Base-by-base conservation (phyloP, 345 rosid species). In the Aegle marmelos region DNA sequence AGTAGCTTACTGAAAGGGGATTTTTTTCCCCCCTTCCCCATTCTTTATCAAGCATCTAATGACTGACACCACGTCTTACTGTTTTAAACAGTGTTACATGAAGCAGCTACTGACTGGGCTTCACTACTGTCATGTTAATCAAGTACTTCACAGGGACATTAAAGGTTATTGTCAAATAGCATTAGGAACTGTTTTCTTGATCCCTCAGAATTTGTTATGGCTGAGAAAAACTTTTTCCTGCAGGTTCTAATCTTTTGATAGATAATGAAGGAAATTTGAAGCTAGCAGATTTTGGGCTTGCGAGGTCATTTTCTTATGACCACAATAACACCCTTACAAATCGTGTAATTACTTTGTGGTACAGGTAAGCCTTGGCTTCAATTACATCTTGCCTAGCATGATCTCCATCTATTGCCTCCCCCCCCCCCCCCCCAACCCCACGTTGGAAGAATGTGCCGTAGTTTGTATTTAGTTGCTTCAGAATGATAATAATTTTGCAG, bases 261-360 rank as follows among this genome's bases (percentile, higher is more conserved):
- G 97, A 92, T 89, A 92, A 95, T 53, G 90, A 93, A 88, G 97
- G 99, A 67, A 95, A 93, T 77, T 83, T 95, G 76, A 95, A 95
- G 89, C 93, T 95, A 75, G 99, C 97, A 7, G 99, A 93, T 89
- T 95, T 95, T 88, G 98, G 99, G 72, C 97, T 92, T 76, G 99
- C 99, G 36, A 86, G 99, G 16, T 90, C 96, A 19, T 92, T 86
- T 85, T 92, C 98, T 41, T 84, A 81, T 84, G 98, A 95, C 76
- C 93, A 89, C 75, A 79, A 82, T 81, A 94, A 88, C 78, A 91
- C 91, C 65, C 94, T 95, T 41, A 95, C 99, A 50, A 95, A 95
- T 81, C 96, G 94, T 71, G 97, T 95, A 75, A 95, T 95, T 85
- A 95, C 98, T 74, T 80, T 93, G 84, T 95, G 99, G 99, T 95